phyloP scores from a whole-genome alignment of 2,329 filamentous ascomycete species.

The Monilinia vaccinii-corymbosi region DNA sequence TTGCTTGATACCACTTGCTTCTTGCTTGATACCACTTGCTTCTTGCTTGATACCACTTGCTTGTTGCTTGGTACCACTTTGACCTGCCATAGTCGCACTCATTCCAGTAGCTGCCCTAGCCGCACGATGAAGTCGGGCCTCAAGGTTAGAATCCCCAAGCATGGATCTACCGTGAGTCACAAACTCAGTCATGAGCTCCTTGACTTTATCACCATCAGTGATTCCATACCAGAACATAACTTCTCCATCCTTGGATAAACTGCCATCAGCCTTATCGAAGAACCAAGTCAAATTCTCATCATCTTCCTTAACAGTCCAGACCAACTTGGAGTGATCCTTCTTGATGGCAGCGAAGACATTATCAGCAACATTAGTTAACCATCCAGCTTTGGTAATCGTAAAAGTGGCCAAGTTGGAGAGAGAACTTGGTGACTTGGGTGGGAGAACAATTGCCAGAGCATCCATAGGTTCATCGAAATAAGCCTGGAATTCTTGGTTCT shows the following conservation, averaged over 20 bases:
- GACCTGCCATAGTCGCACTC: slow-evolving; percentile 35
- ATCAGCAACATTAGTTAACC: slow-evolving; percentile 89
- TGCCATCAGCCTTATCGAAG: slow-evolving; percentile 93
- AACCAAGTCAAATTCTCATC: slow-evolving; percentile 98
- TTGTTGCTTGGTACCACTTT: slow-evolving; percentile 46
- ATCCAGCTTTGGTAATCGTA: slow-evolving; percentile 87
- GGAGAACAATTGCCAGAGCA: slow-evolving; percentile 80
- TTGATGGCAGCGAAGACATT: slow-evolving; percentile 91
- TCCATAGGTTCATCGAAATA: slow-evolving; percentile 95
- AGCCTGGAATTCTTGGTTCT: slow-evolving; percentile 72
- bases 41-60: slow-evolving; percentile 53
- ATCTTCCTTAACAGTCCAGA: slow-evolving; percentile 93
- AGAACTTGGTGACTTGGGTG: slow-evolving; percentile 53
- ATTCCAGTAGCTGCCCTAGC: slow-evolving; percentile 59
- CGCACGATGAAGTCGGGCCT: slow-evolving; percentile 72
- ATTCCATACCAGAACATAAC: slow-evolving; percentile 90
- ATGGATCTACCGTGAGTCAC: slow-evolving; percentile 72
- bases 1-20: slow-evolving; percentile 47
- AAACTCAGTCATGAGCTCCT: slow-evolving; percentile 78
- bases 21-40: slow-evolving; percentile 50
- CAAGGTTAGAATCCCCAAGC: slow-evolving; percentile 82
- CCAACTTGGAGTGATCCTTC: slow-evolving; percentile 83
- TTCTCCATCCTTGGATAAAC: slow-evolving; percentile 73
- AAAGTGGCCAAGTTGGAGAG: slow-evolving; percentile 82
- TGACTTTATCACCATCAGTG: slow-evolving; percentile 71